phyloP scores from a whole-genome alignment of 768 basidiomycete species.

The Lentinula sp. region DNA sequence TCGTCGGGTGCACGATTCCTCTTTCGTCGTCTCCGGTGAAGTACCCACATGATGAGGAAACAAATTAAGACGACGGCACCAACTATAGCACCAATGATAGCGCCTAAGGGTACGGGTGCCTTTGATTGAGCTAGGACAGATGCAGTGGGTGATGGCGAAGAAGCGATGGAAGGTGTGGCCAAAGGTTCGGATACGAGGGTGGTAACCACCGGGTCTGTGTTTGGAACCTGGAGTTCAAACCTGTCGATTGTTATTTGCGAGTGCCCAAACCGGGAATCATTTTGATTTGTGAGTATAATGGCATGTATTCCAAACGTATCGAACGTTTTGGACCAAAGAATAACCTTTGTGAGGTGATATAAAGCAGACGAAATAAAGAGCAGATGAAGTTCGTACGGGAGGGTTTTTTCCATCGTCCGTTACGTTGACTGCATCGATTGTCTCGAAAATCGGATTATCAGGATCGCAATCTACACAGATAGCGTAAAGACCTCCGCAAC shows the following conservation, averaged over 20 bases:
- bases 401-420: constrained; percentile 23
- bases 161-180: neutral
- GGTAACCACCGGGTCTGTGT: neutral
- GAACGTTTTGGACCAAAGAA: constrained; percentile 18
- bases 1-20: neutral
- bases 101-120: constrained; percentile 16
- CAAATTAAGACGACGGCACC: constrained; percentile 28
- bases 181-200: neutral
- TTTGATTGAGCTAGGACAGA: neutral
- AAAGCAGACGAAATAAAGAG: neutral
- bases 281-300: constrained; percentile 21
- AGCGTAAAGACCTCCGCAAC: constrained; percentile 20
- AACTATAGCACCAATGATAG: constrained; percentile 35
- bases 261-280: constrained; percentile 17
- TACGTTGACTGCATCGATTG: constrained; percentile 21
- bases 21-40: constrained; percentile 9
- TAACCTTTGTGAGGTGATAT: constrained; percentile 10
- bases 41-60: constrained; percentile 19
- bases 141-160: constrained; percentile 1
- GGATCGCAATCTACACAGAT: constrained; percentile 29
- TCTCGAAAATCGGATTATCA: constrained; percentile 15
- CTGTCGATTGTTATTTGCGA: constrained; percentile 24
- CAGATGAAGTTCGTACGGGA: constrained; percentile 15
- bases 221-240: constrained; percentile 17
- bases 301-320: constrained; percentile 17